These are phyloP conservation scores for Grosmannia huntii DNA, from an alignment of 2,329 filamentous ascomycete genomes.

Conservation along the genomic window DNA sequence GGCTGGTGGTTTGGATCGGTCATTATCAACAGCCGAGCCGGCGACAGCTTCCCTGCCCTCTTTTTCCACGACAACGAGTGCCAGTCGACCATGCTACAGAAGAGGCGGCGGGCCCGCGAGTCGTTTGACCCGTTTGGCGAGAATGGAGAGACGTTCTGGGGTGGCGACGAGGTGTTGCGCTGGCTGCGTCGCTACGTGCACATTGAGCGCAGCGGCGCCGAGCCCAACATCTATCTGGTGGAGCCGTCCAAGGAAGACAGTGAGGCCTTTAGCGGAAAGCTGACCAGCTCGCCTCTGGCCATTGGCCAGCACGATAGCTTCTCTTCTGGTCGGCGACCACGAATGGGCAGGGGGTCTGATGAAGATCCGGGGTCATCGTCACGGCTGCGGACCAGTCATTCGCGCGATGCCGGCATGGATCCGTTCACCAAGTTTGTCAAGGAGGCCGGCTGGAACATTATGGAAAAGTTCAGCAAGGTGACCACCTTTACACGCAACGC, in stretches of 20 bases:
- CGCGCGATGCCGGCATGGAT: slow-evolving; percentile 67
- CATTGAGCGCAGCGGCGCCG: slow-evolving; percentile 72
- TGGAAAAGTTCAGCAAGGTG: slow-evolving; percentile 95
- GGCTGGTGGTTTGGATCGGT: slow-evolving; percentile 98
- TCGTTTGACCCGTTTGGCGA: slow-evolving; percentile 85
- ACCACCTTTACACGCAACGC: slow-evolving; percentile 90
- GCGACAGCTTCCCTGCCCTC: slow-evolving; percentile 86
- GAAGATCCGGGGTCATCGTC: slow-evolving; percentile 3
- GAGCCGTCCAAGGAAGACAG: slow-evolving; percentile 73
- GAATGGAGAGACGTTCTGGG: slow-evolving; percentile 86
- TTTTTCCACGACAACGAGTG: slow-evolving; percentile 99
- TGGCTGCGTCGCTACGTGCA: slow-evolving; percentile 79
- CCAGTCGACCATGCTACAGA: slow-evolving; percentile 86
- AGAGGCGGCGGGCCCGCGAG: slow-evolving; percentile 72
- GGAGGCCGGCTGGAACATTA: slow-evolving; percentile 87
- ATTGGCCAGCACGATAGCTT: slow-evolving; percentile 27
- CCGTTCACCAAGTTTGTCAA: slow-evolving; percentile 88
- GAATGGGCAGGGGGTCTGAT: neutral
- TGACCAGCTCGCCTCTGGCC: slow-evolving; percentile 30
- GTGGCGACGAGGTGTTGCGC: slow-evolving; percentile 83
- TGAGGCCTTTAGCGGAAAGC: slow-evolving; percentile 60
- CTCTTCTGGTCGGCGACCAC: slow-evolving; percentile 18
- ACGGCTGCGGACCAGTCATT: neutral
- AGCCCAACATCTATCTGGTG: slow-evolving; percentile 82
- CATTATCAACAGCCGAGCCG: slow-evolving; percentile 80